Conservation (phyloP, 1,139 yeast genomes). For the Pneumocystis wakefieldiae region DNA sequence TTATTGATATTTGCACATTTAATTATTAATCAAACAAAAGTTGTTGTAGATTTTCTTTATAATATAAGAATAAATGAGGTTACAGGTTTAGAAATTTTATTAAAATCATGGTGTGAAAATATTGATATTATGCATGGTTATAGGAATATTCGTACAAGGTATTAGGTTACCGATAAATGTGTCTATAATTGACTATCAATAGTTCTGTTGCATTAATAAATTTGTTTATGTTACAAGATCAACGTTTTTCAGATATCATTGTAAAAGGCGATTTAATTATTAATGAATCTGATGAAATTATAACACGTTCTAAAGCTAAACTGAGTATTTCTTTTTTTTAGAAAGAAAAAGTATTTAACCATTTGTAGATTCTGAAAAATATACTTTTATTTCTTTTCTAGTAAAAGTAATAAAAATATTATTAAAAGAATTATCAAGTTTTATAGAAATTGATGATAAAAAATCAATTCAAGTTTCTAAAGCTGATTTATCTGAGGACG, state of each 20-base stretch:
- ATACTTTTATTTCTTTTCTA: slow-evolving; percentile 5
- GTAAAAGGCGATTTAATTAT: slow-evolving; percentile 12
- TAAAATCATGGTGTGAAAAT: slow-evolving; percentile 13
- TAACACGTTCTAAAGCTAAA: slow-evolving; percentile 12
- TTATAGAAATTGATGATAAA: slow-evolving; percentile 2
- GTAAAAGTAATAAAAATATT: slow-evolving; percentile 9
- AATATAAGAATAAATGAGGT: background rate
- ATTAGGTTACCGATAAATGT: background rate
- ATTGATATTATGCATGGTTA: slow-evolving; percentile 11
- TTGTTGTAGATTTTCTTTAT: slow-evolving; percentile 7
- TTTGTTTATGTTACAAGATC: slow-evolving; percentile 5
- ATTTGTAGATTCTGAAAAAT: slow-evolving; percentile 8
- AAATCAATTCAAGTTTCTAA: background rate
- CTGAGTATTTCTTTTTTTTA: background rate
- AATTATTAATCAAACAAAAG: slow-evolving; percentile 6
- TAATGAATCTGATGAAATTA: slow-evolving; percentile 8
- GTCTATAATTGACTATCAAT: background rate
- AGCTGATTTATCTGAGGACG: background rate
- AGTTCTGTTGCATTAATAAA: slow-evolving; percentile 10
- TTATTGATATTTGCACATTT: slow-evolving; percentile 12
- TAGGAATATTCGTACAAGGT: slow-evolving; percentile 6
- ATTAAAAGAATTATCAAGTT: slow-evolving; percentile 6
- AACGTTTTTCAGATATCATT: slow-evolving; percentile 3
- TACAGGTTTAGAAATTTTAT: slow-evolving; percentile 9
- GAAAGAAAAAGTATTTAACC: background rate